Conservation (phyloP, 768 basidiomycete genomes). For the Termitomyces sp. region DNA sequence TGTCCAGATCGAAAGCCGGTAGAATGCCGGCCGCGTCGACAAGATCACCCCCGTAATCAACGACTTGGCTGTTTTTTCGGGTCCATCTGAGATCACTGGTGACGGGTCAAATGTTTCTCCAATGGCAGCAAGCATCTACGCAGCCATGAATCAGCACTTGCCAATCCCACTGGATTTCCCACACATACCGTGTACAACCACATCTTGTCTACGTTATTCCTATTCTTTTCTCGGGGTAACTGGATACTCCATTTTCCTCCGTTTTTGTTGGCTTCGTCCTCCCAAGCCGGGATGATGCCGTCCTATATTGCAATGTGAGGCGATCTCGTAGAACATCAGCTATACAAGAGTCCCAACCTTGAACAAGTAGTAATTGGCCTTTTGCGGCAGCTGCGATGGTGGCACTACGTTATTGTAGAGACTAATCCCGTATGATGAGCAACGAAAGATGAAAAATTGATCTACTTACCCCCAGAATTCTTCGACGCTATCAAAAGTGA, state of each 20-base stretch:
- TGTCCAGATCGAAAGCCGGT: constrained; percentile 97
- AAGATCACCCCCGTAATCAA: constrained; percentile 93
- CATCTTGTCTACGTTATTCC: constrained; percentile 81
- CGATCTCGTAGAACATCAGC: background rate
- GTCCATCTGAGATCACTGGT: constrained; percentile 44
- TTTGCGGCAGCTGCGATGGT: constrained; percentile 86
- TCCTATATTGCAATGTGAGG: constrained; percentile 45
- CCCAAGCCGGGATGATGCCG: constrained; percentile 96
- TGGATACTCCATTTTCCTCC: constrained; percentile 99
- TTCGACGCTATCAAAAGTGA: constrained; percentile 94
- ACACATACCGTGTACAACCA: constrained; percentile 90
- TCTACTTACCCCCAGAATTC: constrained; percentile 93
- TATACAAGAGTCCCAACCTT: constrained; percentile 49
- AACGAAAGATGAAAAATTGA: constrained; percentile 1
- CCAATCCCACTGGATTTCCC: constrained; percentile 1
- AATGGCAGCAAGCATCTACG: constrained; percentile 97
- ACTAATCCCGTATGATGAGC: constrained; percentile 31
- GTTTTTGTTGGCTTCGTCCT: constrained; percentile 92
- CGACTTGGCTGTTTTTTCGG: constrained; percentile 39
- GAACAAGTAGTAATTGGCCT: constrained; percentile 99
- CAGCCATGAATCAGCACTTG: background rate
- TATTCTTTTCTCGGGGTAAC: constrained; percentile 92
- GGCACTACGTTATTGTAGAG: constrained; percentile 97
- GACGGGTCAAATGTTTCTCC: constrained; percentile 97
- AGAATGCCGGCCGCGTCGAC: constrained; percentile 90